Conservation (phyloP, 1,284 basidiomycete species). For the Malassezia furfur region DNA sequence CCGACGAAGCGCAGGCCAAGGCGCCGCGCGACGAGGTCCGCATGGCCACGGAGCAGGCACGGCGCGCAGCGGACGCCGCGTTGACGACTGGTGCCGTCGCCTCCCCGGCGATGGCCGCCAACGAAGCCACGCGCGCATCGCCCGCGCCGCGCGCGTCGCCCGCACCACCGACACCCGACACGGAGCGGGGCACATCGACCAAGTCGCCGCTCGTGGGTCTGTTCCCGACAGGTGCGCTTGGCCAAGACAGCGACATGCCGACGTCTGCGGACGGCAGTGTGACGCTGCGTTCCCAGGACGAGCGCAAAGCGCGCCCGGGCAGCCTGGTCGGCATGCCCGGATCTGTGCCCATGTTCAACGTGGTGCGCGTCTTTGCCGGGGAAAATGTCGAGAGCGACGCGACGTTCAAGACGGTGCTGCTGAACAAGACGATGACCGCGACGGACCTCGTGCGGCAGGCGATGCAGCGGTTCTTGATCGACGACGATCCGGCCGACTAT, state of each 20-base stretch:
- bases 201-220: neutral
- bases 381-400: conserved; percentile 70
- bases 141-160: too few relatives aligned
- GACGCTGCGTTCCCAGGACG: conserved; percentile 1
- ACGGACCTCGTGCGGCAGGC: conserved; percentile 78
- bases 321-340: conserved; percentile 45
- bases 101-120: too few relatives aligned
- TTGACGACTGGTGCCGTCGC: too few relatives aligned
- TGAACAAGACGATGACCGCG: conserved; percentile 74
- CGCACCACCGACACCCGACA: too few relatives aligned
- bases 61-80: too few relatives aligned
- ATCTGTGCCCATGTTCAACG: conserved; percentile 73
- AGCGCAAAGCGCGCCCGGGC: conserved; percentile 25
- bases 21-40: conserved; percentile 48
- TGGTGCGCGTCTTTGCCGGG: conserved; percentile 88
- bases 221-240: neutral
- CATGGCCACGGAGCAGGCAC: too few relatives aligned
- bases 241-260: neutral
- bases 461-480: conserved; percentile 72
- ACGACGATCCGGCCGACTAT: conserved; percentile 57
- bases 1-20: neutral
- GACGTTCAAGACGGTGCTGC: conserved; percentile 91
- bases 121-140: too few relatives aligned
- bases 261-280: neutral
- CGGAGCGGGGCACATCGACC: neutral